Base-by-base conservation (phyloP, 495 filamentous ascomycete genomes). In the Podospora pseudoanserina region DNA sequence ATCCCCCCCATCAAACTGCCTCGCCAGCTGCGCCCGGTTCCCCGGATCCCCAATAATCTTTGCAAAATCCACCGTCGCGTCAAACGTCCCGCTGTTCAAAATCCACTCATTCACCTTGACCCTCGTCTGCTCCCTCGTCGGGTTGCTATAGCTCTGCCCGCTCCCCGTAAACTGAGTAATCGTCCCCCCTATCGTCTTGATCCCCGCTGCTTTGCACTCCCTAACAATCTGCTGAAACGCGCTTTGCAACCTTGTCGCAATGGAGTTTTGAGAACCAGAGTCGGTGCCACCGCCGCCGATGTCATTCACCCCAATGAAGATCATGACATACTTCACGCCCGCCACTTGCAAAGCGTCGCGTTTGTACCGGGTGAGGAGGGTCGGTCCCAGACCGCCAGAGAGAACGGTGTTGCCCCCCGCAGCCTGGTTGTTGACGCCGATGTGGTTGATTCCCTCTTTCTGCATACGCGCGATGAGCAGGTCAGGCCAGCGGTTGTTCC, bases 281-380 rank as follows among this genome's bases (percentile, higher is more conserved):
- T 86, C 83, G 0, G 82, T 68, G 26, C 76, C 79, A 1, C 81
- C 85, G 7, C 77, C 77, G 59, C 90, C 90, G 68, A 85, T 78
- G 74, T 92, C 90, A 75, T 92, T 93, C 23, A 92, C 88, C 20
- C 90, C 90, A 76, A 89, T 86, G 76, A 92, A 92, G 44, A 92
- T 83, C 77, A 92, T 83, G 34, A 84, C 86, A 71, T 87, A 91
- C 69, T 80, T 79, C 6, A 88, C 83, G 9, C 85, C 85, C 0
- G 68, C 65, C 1, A 66, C 68, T 1, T 84, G 78, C 9, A 92
- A 76, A 4, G 88, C 82, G 72, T 92, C 90, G 16, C 89, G 82
- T 72, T 90, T 86, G 69, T 90, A 81, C 0, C 90, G 85, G 60
- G 79, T 77, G 44, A 90, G 74, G 1, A 88, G 82, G 23, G 85